Evolutionary conservation across 2,329 filamentous ascomycete species (phyloP).

Genomic region (Sporothrix pallida): DNA sequence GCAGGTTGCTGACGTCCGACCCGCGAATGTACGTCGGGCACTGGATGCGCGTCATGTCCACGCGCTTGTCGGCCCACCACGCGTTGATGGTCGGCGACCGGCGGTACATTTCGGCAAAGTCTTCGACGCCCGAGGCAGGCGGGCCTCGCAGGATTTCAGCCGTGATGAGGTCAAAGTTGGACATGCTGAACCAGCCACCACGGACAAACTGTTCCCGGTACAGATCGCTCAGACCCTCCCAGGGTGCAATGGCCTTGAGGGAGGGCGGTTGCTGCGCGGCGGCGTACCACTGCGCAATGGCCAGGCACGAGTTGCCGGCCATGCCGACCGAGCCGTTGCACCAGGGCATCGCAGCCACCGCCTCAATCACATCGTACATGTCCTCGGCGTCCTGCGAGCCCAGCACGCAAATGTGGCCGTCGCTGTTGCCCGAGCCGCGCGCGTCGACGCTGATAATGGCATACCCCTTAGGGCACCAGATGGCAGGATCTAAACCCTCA

Average conservation of each 20-base stretch:
- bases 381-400: slow-evolving; percentile 13
- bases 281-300: background rate
- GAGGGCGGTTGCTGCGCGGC: background rate
- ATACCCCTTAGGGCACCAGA: background rate
- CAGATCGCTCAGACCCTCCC: background rate
- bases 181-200: background rate
- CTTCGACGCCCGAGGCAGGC: background rate
- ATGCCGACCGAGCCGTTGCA: slow-evolving; percentile 6
- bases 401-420: background rate
- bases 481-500: background rate
- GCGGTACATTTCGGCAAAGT: background rate
- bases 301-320: slow-evolving; percentile 10
- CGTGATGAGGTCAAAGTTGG: slow-evolving; percentile 3
- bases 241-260: background rate
- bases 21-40: background rate
- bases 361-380: background rate
- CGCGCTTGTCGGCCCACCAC: slow-evolving; percentile 1
- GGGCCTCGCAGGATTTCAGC: background rate
- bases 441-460: background rate
- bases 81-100: background rate
- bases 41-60: slow-evolving; percentile 6
- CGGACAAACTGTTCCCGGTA: slow-evolving; percentile 9
- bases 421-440: background rate
- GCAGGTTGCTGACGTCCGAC: slow-evolving; percentile 4
- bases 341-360: background rate